Percentiles rank a stretch among this genome's conserved stretches.
Evolutionary conservation across 2,329 filamentous ascomycete species (phyloP).

Genomic region (Cytospora schulzeri): DNA sequence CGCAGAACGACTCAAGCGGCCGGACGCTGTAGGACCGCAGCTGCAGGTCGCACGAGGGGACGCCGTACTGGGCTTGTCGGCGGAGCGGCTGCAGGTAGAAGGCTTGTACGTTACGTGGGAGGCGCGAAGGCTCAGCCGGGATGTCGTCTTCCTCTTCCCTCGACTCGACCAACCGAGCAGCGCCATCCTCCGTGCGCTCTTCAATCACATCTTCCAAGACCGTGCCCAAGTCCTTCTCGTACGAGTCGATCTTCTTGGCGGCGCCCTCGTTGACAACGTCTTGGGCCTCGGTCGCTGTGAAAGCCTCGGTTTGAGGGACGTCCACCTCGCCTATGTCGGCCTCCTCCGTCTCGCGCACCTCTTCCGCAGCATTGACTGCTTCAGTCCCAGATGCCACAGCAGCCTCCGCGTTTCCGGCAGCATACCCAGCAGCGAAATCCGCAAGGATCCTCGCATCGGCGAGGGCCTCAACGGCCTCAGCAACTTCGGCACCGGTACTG

Average conservation of each 20-base stretch:
- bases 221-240: neutral
- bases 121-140: conserved; percentile 45
- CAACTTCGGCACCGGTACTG: neutral
- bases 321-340: conserved; percentile 6
- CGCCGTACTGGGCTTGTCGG: conserved; percentile 70
- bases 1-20: conserved; percentile 90
- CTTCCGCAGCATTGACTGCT: conserved; percentile 14
- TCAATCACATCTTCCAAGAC: neutral
- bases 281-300: conserved; percentile 16
- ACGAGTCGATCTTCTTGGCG: neutral
- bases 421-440: neutral
- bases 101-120: conserved; percentile 81
- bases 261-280: conserved; percentile 14
- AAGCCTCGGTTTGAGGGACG: neutral
- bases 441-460: neutral
- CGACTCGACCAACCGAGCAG: conserved; percentile 1
- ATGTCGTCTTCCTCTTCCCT: conserved; percentile 21
- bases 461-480: neutral
- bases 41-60: conserved; percentile 88
- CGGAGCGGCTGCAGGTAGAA: conserved; percentile 84
- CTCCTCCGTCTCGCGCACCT: conserved; percentile 18
- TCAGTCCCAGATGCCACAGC: neutral
- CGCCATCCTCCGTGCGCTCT: neutral
- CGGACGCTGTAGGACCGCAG: conserved; percentile 87
- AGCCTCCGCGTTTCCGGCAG: neutral